phyloP scores from a whole-genome alignment of 2,329 filamentous ascomycete genomes.

The Fusarium pininemorale region DNA sequence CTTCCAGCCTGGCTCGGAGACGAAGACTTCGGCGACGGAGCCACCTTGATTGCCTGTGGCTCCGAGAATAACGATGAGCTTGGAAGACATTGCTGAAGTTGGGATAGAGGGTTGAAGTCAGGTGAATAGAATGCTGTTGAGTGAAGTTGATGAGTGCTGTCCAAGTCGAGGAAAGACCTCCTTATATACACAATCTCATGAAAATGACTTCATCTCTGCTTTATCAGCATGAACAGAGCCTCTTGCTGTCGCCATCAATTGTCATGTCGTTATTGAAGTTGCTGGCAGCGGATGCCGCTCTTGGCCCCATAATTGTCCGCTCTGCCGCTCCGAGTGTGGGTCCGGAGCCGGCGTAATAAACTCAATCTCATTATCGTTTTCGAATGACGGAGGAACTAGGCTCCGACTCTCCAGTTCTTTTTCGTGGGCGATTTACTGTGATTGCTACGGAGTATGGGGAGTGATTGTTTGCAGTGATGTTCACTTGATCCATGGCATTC shows the following conservation, averaged over 20 bases:
- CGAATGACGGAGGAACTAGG: neutral
- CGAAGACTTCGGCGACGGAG: slow-evolving; percentile 8
- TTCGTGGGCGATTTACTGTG: neutral
- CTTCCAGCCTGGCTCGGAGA: slow-evolving; percentile 15
- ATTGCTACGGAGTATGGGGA: neutral
- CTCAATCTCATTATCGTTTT: neutral
- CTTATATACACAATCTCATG: neutral
- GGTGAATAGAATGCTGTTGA: neutral
- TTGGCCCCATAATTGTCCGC: slow-evolving; percentile 7
- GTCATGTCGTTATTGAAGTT: neutral
- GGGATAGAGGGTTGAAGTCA: neutral
- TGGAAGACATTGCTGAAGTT: slow-evolving; percentile 12
- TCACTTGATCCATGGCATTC: neutral
- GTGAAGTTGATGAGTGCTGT: neutral
- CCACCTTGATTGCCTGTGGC: slow-evolving; percentile 36
- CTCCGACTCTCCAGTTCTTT: neutral
- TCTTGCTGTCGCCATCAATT: neutral
- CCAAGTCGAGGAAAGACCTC: neutral
- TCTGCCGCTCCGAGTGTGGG: neutral
- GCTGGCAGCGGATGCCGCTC: neutral
- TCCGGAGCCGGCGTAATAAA: neutral
- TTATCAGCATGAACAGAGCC: neutral
- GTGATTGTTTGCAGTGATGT: neutral
- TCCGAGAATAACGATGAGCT: slow-evolving; percentile 25
- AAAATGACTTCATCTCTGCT: neutral